phyloP scores from a whole-genome alignment of 345 rosid species.

The Populus nigra region DNA sequence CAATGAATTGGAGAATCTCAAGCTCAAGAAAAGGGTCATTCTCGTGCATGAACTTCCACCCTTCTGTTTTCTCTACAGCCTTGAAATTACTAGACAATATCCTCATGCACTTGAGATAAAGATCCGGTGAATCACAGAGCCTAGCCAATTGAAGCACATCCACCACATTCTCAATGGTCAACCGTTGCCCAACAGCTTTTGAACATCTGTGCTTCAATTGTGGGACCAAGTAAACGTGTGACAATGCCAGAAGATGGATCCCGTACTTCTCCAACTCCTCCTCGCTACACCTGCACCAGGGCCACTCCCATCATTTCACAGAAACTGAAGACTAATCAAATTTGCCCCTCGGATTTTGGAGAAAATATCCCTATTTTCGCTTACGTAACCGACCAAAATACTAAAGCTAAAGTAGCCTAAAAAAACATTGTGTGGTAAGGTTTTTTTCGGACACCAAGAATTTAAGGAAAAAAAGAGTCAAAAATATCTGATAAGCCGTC shows the following conservation, averaged over 20 bases:
- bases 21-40: constrained; percentile 77
- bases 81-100: constrained; percentile 45
- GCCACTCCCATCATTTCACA: constrained; percentile 13
- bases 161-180: constrained; percentile 67
- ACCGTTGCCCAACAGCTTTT: constrained; percentile 38
- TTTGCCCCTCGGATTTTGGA: neutral
- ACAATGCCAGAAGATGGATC: constrained; percentile 68
- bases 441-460: neutral
- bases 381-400: constrained; percentile 12
- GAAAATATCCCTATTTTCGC: neutral
- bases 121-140: constrained; percentile 76
- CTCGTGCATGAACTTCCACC: constrained; percentile 72
- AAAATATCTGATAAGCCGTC: constrained; percentile 9
- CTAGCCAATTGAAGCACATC: constrained; percentile 76
- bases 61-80: constrained; percentile 63
- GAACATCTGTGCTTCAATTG: constrained; percentile 64
- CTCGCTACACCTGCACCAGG: constrained; percentile 48
- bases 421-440: neutral
- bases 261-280: constrained; percentile 64
- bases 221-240: constrained; percentile 72
- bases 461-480: neutral
- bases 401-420: neutral
- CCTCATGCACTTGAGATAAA: constrained; percentile 62
- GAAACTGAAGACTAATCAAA: neutral
- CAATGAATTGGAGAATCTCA: constrained; percentile 75